These are phyloP conservation scores for Nicotiana noctiflora DNA, from an alignment of 257 asterid species.

Conservation along the genomic window DNA sequence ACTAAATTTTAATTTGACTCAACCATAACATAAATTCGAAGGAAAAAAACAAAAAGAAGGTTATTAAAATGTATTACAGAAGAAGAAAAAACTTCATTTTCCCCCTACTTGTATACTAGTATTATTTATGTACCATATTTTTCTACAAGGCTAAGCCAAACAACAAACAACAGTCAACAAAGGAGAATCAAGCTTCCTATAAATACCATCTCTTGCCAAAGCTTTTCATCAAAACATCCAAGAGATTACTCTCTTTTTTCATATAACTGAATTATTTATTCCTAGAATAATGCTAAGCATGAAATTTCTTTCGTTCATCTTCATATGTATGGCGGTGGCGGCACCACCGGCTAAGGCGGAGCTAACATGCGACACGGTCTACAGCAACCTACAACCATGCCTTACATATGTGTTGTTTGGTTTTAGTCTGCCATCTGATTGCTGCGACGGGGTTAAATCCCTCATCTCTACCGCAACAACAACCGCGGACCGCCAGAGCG, in stretches of 20 bases:
- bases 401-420: background rate
- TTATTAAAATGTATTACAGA: no score
- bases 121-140: background rate
- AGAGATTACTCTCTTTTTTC: background rate
- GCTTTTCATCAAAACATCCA: no score
- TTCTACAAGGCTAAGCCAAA: background rate
- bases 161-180: background rate
- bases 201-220: no score
- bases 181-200: background rate
- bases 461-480: background rate
- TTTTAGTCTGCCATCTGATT: background rate
- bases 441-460: background rate
- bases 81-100: background rate
- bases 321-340: background rate
- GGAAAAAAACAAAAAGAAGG: background rate
- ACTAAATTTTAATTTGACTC: background rate
- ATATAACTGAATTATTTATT: background rate
- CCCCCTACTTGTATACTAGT: background rate
- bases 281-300: background rate
- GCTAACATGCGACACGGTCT: background rate
- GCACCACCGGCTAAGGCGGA: background rate
- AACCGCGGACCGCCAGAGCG: background rate
- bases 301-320: background rate
- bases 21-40: background rate
- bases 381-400: background rate